phyloP scores from a whole-genome alignment of 2,329 filamentous ascomycete species.

The Calonectria pseudoreteaudii region DNA sequence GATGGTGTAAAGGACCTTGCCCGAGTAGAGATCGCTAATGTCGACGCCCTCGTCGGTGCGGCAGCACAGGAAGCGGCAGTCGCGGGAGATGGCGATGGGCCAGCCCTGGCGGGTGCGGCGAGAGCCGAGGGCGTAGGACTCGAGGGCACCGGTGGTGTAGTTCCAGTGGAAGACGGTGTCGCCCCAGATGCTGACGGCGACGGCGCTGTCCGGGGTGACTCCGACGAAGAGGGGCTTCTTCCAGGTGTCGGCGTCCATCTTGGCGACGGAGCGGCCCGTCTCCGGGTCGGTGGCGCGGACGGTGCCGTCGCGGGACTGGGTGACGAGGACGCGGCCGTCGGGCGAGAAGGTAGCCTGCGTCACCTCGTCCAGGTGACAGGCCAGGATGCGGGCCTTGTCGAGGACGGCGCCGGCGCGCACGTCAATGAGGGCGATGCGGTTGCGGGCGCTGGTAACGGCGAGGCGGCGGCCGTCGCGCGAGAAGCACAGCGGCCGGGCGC shows the following conservation, averaged over 20 bases:
- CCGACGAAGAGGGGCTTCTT: conserved; percentile 43
- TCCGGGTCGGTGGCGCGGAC: conserved; percentile 39
- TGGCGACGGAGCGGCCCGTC: conserved; percentile 39
- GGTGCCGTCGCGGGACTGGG: conserved; percentile 43
- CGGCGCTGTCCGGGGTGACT: conserved; percentile 43
- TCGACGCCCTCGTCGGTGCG: conserved; percentile 51
- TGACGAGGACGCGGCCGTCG: conserved; percentile 36
- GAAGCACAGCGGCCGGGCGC: conserved; percentile 40
- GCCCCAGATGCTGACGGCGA: conserved; percentile 50
- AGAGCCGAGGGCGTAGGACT: conserved; percentile 47
- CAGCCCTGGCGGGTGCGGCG: conserved; percentile 48
- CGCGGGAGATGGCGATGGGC: conserved; percentile 50
- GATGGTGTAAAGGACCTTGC: conserved; percentile 48
- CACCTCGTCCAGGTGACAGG: conserved; percentile 41
- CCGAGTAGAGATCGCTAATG: conserved; percentile 48
- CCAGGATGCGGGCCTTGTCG: conserved; percentile 31
- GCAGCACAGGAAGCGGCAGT: conserved; percentile 50
- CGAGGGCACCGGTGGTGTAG: conserved; percentile 42
- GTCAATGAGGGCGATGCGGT: conserved; percentile 41
- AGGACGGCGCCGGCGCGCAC: conserved; percentile 17
- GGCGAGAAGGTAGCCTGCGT: conserved; percentile 44
- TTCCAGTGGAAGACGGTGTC: conserved; percentile 50
- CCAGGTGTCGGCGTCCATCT: conserved; percentile 44
- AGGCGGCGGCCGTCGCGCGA: conserved; percentile 38
- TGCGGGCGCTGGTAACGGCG: conserved; percentile 35